Evolutionary conservation across 202 grass and related monocot genomes (phyloP), one percentile per base, ranked within the genome.

Genomic region (Setaria italica): DNA sequence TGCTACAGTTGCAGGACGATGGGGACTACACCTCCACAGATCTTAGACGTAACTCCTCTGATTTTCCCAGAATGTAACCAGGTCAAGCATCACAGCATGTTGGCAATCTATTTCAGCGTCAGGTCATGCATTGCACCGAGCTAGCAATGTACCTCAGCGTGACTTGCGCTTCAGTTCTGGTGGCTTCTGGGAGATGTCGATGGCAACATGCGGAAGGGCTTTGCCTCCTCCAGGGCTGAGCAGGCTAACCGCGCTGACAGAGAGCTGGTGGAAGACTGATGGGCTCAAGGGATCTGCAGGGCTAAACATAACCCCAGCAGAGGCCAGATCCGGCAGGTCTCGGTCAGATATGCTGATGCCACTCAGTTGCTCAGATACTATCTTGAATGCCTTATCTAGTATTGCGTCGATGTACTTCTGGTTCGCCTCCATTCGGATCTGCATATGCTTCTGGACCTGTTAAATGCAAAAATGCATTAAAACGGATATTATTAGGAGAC

Each of bases 391-490:
- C 72, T 90, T 91, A 47, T 89, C 89, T 46, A 97, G 70, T 72
- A 97, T 74, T 15, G 91, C 78, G 53, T 97, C 83, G 0, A 93
- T 92, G 82, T 97, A 97, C 64, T 93, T 93, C 50, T 93, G 85
- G 65, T 93, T 85, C 5, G 91, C 94, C 70, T 92, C 94, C 70
- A 88, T 92, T 84, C 94, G 70, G 35, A 97, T 93, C 78, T 93
- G 89, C 66, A 97, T 83, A 51, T 92, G 91, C 76, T 90, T 93
- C 80, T 97, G 94, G 46, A 93, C 94, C 94, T 97, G 74, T 50
- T 66, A 15, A 84, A 57, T 49, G 25, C 42, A 83, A 48, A 54
- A 73, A 16, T 8, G 37, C 71, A 72, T 30, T 3, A 46, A 3
- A 37, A 58, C 53, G 67, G 41, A 33, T 64, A 73, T 9, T 72